Base-by-base conservation (phyloP, 257 asterid species). In the Plantago major region DNA sequence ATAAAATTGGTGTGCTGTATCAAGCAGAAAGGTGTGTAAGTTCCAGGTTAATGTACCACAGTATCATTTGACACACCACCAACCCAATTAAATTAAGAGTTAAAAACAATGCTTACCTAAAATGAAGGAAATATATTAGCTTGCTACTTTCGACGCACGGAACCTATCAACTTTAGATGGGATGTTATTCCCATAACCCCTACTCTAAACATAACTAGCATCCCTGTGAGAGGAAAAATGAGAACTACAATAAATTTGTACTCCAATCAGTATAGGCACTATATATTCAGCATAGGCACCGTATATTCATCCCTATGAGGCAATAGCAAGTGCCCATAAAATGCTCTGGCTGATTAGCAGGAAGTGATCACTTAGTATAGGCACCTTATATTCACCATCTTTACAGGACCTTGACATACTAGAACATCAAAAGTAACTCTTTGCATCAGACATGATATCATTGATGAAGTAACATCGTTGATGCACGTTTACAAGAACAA, bases 331-430 rank as follows among this genome's bases (percentile, higher is more conserved):
- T n/a, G n/a, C 26, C 26, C 3, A 8, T 42, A 6, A 45, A 55
- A 60, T 16, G 16, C 46, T 10, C 10, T 16, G 28, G 60, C 26
- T 17, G 38, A 16, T 10, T 8, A 48, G 60, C 48, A 65, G 7
- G 19, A 58, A n/a, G 54, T 46, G 38, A 46, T 43, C 44, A 42
- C 43, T 22, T 43, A 33, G 40, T 33, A 33, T 33, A 33, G 40
- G 40, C 40, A 4, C 40, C 40, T 4, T 33, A 4, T 33, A 33
- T 33, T 33, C 8, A 33, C 3, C 40, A 33, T 33, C 40, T 33
- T 33, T 33, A 53, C 60, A 64, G 47, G 44, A 59, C 33, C 58
- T 49, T 38, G 19, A 57, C 55, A 43, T 33, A 42, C 47, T 57
- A 8, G 11, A 46, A 63, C 49, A 38, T n/a, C 30, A 54, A 52